Conservation (phyloP, 176 grass and related monocot species). For the Guadua angustifolia region DNA sequence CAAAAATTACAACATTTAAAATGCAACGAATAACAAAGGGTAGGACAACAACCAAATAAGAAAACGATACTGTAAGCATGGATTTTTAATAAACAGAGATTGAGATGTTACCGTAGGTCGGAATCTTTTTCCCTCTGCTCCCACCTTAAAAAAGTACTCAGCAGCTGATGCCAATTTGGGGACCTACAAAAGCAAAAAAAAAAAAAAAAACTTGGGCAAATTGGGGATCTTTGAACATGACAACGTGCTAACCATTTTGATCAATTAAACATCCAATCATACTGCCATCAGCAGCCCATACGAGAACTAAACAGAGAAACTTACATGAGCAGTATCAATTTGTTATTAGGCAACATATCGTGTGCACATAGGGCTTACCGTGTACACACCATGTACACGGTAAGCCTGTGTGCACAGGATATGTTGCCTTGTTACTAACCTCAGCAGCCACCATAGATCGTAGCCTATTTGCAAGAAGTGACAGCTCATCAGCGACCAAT, state of each 20-base stretch:
- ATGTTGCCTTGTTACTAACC: too few relatives aligned
- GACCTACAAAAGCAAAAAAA: constrained; percentile 59
- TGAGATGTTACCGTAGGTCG: constrained; percentile 76
- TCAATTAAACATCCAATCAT: constrained; percentile 30
- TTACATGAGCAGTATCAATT: neutral
- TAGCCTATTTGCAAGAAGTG: constrained; percentile 78
- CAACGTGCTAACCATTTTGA: neutral
- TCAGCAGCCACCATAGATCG: constrained; percentile 88
- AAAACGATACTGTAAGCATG: neutral
- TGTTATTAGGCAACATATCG: too few relatives aligned
- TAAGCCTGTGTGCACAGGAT: too few relatives aligned
- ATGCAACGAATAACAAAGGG: neutral
- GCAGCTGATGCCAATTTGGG: constrained; percentile 94
- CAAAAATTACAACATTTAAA: constrained; percentile 23
- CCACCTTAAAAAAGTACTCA: constrained; percentile 89
- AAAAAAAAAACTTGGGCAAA: neutral
- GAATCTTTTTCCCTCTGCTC: constrained; percentile 94
- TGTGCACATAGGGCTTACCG: too few relatives aligned
- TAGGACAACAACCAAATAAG: neutral
- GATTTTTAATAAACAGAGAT: constrained; percentile 6
- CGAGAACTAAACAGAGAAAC: neutral
- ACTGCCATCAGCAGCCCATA: neutral
- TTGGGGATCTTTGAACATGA: neutral
- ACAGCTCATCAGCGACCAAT: constrained; percentile 86
- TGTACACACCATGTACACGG: too few relatives aligned